Base-by-base conservation (phyloP, 176 grass and related monocot species). In the Raddia guianensis region DNA sequence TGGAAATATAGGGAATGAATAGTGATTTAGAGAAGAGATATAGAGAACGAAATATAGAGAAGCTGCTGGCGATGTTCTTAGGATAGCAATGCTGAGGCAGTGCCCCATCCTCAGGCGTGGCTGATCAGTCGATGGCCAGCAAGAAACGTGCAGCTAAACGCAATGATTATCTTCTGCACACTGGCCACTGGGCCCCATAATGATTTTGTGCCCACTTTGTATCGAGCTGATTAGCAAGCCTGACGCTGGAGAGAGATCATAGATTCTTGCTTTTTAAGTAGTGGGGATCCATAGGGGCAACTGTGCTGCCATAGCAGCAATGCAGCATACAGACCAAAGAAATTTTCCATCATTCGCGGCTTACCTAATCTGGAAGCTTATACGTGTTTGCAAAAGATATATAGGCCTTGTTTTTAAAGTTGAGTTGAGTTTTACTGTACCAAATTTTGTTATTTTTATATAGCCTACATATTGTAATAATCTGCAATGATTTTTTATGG, bases 181-280 rank as follows among this genome's bases (percentile, higher is more conserved):
- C 21, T 55, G 70, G 4, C 12, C 12, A 72, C 14, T 33, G 50
- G 70, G 50, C 70, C 70, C 32, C 16, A 27, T 27, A 35, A 2
- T 9, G 16, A 14, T 51, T 72, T 62, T 52, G 57, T 12, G 43
- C 44, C 68, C 19, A 49, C 68, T 43, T 37, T 13, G 3, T 51
- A 42, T 34, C n/a, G 60, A 49, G 15, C 15, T 52, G 75, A 49
- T 32, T 37, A 21, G 54, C 7, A 73, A 40, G 33, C 16, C 12
- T 51, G 76, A 66, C 51, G 8, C 15, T 83, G 56, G 44, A 33
- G 27, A 46, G 35, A 65, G 63, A 45, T 70, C 44, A 13, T 85
- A 72, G 67, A 73, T 85, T 57, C 40, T 65, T 35, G 16, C 57
- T 50, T 76, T 83, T 47, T 16, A 49, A 35, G 10, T 49, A 80